Evolutionary conservation across 2,329 filamentous ascomycete species (phyloP).

Genomic region (Reticulascus tulasneorum): DNA sequence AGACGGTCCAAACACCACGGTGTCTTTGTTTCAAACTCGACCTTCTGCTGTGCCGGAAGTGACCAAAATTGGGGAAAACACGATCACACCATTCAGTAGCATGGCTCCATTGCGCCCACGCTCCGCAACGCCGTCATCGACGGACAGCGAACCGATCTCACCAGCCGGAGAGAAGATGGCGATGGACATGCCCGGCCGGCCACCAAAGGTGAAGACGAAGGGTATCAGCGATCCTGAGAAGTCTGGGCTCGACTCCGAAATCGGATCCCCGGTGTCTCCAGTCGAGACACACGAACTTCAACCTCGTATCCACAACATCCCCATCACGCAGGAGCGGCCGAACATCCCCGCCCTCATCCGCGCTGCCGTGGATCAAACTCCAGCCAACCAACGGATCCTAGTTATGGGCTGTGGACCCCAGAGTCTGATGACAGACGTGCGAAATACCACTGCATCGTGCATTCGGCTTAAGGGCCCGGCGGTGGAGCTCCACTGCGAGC

Average conservation of each 20-base stretch:
- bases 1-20: constrained; percentile 23
- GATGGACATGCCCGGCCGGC: constrained; percentile 1
- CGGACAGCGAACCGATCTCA: background rate
- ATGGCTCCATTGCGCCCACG: background rate
- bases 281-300: constrained; percentile 1
- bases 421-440: constrained; percentile 35
- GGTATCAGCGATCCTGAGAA: constrained; percentile 14
- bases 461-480: constrained; percentile 37
- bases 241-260: constrained; percentile 16
- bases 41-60: background rate
- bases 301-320: constrained; percentile 14
- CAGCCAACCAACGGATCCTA: constrained; percentile 28
- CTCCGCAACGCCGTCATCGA: background rate
- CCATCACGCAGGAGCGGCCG: constrained; percentile 30
- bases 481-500: constrained; percentile 45
- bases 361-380: constrained; percentile 21
- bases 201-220: constrained; percentile 9
- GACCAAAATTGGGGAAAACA: too few species aligned
- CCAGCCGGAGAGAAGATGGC: constrained; percentile 2
- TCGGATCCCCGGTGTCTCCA: constrained; percentile 8
- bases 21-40: constrained; percentile 32
- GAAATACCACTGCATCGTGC: constrained; percentile 33
- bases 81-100: too few species aligned
- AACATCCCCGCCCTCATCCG: constrained; percentile 31
- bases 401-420: constrained; percentile 45